Conservation (phyloP, 306 rosid genomes). For the Boehmeria nivea region DNA sequence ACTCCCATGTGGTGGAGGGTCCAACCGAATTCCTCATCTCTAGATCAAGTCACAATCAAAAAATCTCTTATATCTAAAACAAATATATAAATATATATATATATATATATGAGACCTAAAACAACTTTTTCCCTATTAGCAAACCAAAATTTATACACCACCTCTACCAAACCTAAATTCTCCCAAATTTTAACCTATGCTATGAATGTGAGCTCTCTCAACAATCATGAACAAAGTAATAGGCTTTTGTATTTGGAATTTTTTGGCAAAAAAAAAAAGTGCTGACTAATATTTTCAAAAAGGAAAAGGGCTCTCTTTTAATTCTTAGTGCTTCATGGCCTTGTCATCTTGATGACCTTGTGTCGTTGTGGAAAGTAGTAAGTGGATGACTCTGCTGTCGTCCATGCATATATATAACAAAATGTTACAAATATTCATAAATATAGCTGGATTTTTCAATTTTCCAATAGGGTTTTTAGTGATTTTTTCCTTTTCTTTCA, state of each 20-base stretch:
- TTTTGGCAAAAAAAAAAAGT: not conserved
- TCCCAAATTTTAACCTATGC: too few species aligned
- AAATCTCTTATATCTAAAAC: not conserved
- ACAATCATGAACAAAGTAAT: too few species aligned
- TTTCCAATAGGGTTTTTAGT: too few species aligned
- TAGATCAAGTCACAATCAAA: conserved; percentile 32
- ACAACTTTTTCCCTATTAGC: conserved; percentile 9
- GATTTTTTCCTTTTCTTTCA: not conserved
- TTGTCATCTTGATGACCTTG: conserved; percentile 12
- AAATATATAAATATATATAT: conserved; percentile 19
- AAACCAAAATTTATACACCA: not conserved
- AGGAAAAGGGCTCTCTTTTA: conserved; percentile 27
- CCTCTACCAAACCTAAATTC: too few species aligned
- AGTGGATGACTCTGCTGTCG: conserved; percentile 9
- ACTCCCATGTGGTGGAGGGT: conserved; percentile 38
- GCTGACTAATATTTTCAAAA: conserved; percentile 13
- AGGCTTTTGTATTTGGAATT: too few species aligned
- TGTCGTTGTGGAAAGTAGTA: not conserved
- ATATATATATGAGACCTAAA: too few species aligned
- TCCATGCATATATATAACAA: conserved; percentile 3
- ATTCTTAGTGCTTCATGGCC: conserved; percentile 20
- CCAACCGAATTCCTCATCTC: conserved; percentile 20
- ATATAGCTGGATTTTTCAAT: too few species aligned
- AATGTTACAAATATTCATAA: too few species aligned
- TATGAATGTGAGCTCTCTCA: too few species aligned